Conservation (phyloP, 805 yeast genomes). For the Candida krabiensis region DNA sequence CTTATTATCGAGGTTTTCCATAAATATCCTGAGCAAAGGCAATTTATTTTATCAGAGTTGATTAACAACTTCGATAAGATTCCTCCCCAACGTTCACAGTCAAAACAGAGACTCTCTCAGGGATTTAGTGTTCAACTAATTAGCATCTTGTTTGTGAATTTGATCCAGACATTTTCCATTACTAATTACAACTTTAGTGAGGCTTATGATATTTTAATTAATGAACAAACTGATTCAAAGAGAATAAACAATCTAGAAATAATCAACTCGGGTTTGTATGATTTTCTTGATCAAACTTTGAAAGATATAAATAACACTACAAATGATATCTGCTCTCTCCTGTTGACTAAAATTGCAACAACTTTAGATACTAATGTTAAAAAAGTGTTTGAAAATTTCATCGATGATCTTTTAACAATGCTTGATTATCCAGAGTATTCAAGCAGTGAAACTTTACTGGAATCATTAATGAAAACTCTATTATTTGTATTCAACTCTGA, state of each 20-base stretch:
- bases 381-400: constrained; percentile 48
- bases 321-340: constrained; percentile 30
- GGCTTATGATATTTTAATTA: constrained; percentile 22
- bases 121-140: constrained; percentile 52
- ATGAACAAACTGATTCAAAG: constrained; percentile 7
- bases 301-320: constrained; percentile 17
- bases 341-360: constrained; percentile 32
- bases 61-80: constrained; percentile 49
- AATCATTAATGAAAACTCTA: constrained; percentile 44
- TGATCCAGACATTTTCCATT: constrained; percentile 34
- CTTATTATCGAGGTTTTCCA: constrained; percentile 40
- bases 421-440: constrained; percentile 62
- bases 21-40: constrained; percentile 49
- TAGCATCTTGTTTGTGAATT: constrained; percentile 43
- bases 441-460: constrained; percentile 51
- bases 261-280: constrained; percentile 12
- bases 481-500: constrained; percentile 40
- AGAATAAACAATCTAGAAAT: constrained; percentile 11
- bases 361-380: constrained; percentile 33
- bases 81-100: constrained; percentile 42
- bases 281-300: constrained; percentile 6
- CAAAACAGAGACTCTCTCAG: constrained; percentile 44
- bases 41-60: constrained; percentile 61
- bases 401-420: constrained; percentile 56
- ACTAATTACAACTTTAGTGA: constrained; percentile 22